phyloP scores from a whole-genome alignment of 2,329 filamentous ascomycete genomes.

The Leptographium procerum region DNA sequence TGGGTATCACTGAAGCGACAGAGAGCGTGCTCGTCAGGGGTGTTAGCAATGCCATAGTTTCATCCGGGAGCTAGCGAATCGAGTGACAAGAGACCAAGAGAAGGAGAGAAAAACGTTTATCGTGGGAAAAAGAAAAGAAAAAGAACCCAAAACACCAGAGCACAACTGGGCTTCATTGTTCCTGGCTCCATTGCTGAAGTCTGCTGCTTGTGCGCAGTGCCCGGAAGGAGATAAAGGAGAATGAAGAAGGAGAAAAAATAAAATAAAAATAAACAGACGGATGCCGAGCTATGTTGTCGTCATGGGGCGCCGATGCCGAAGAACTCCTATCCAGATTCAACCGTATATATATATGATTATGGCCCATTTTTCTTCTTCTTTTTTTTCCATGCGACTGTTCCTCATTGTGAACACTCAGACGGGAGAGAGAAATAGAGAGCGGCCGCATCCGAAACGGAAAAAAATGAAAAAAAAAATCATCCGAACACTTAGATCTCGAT shows the following conservation, averaged over 20 bases:
- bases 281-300: slow-evolving; percentile 4
- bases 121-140: neutral
- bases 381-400: neutral
- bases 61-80: neutral
- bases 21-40: neutral
- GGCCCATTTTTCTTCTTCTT: neutral
- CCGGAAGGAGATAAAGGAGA: neutral
- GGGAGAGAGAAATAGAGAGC: too few species aligned
- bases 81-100: neutral
- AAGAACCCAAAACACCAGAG: neutral
- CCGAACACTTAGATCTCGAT: slow-evolving; percentile 40
- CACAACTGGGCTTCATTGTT: neutral
- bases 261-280: neutral
- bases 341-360: slow-evolving; percentile 6
- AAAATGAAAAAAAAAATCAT: neutral
- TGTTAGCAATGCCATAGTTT: neutral
- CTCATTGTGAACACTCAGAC: neutral
- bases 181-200: neutral
- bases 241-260: neutral
- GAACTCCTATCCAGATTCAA: slow-evolving; percentile 11
- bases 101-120: neutral
- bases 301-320: slow-evolving; percentile 8
- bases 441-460: neutral
- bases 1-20: neutral
- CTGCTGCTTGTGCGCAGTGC: neutral